Evolutionary conservation across 805 yeast species (phyloP).

Genomic region (Kodamaea hsintzibuensis): DNA sequence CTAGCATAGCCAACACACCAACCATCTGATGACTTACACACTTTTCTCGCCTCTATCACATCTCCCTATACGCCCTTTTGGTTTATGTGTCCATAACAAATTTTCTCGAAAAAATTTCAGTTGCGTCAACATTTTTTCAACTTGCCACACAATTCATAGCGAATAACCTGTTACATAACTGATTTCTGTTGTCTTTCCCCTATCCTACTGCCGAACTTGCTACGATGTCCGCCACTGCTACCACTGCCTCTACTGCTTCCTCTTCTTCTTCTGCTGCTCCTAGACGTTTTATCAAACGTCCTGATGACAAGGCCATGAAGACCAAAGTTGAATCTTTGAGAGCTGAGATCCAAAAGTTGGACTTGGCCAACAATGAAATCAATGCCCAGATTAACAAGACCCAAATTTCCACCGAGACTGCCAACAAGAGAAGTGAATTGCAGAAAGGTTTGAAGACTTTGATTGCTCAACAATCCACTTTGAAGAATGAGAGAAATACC

Average conservation of each 20-base stretch:
- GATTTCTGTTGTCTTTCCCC: neutral
- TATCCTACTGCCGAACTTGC: neutral
- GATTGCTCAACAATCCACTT: slow-evolving; percentile 47
- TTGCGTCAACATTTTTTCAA: slow-evolving; percentile 1
- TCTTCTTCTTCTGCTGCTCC: slow-evolving; percentile 9
- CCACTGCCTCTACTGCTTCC: slow-evolving; percentile 14
- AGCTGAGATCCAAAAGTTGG: slow-evolving; percentile 63
- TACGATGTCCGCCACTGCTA: slow-evolving; percentile 12
- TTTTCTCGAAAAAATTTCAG: slow-evolving; percentile 1
- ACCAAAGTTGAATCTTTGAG: slow-evolving; percentile 54
- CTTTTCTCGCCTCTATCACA: neutral
- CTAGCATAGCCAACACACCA: neutral
- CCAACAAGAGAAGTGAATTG: slow-evolving; percentile 34
- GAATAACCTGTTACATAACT: neutral
- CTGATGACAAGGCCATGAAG: slow-evolving; percentile 68
- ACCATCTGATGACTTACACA: neutral
- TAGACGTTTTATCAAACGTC: slow-evolving; percentile 67
- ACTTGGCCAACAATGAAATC: slow-evolving; percentile 51
- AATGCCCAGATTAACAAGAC: slow-evolving; percentile 52
- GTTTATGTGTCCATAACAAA: slow-evolving; percentile 1
- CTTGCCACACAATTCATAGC: slow-evolving; percentile 2
- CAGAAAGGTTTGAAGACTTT: slow-evolving; percentile 41
- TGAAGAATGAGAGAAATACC: slow-evolving; percentile 48
- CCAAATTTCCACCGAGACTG: slow-evolving; percentile 31
- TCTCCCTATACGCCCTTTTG: neutral